Evolutionary conservation across 805 yeast genomes (phyloP).

Genomic region (Wickerhamomyces alni): DNA sequence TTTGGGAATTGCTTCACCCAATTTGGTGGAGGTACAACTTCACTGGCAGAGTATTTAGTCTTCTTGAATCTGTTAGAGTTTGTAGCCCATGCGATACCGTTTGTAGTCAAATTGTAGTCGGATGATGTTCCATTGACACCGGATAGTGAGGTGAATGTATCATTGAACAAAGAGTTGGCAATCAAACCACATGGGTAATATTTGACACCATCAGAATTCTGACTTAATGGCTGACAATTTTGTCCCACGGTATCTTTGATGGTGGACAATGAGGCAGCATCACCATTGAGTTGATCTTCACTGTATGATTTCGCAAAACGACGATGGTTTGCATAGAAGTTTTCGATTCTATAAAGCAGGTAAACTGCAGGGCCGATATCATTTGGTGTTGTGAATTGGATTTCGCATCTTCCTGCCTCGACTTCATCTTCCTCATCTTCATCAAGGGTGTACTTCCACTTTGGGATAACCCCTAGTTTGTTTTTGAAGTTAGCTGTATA

Average conservation of each 20-base stretch:
- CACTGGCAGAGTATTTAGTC: constrained; percentile 51
- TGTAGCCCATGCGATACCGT: constrained; percentile 67
- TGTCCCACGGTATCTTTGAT: constrained; percentile 45
- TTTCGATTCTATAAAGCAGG: constrained; percentile 77
- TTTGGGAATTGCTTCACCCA: constrained; percentile 67
- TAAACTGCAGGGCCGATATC: constrained; percentile 70
- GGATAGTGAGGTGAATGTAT: constrained; percentile 51
- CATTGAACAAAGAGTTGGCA: constrained; percentile 77
- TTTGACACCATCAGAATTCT: constrained; percentile 45
- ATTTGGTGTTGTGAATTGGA: constrained; percentile 68
- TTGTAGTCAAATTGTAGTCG: constrained; percentile 39
- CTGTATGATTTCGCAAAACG: constrained; percentile 87
- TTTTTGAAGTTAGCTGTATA: constrained; percentile 50
- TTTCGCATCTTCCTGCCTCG: constrained; percentile 56
- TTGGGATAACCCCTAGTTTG: constrained; percentile 40
- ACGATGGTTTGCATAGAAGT: constrained; percentile 91
- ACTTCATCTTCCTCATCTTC: constrained; percentile 35
- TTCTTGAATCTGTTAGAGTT: constrained; percentile 59
- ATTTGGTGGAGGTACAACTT: constrained; percentile 79
- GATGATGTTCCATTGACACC: constrained; percentile 28
- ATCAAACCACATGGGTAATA: constrained; percentile 82
- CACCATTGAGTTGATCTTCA: constrained; percentile 78
- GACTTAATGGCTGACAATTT: constrained; percentile 63
- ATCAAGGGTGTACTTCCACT: constrained; percentile 58
- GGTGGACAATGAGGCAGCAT: constrained; percentile 48